These are phyloP conservation scores for Cyclotella distinguenda DNA, from an alignment of 108 stramenopile species.

Conservation along the genomic window DNA sequence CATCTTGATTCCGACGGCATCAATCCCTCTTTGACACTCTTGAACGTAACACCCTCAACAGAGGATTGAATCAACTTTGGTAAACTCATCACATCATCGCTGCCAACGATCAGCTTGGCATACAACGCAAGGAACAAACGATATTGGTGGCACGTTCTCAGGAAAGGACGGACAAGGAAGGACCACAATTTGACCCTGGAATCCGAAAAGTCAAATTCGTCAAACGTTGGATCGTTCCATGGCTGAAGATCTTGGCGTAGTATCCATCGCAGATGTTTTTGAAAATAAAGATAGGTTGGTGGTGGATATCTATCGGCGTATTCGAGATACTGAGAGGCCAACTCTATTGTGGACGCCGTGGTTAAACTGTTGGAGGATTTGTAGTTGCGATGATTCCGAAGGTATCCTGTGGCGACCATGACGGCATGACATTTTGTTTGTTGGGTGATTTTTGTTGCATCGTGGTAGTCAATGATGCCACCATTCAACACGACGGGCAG, in stretches of 20 bases:
- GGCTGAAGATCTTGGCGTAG: slow-evolving; percentile 53
- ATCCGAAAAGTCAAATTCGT: slow-evolving; percentile 30
- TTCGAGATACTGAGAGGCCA: slow-evolving; percentile 57
- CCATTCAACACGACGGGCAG: slow-evolving; percentile 55
- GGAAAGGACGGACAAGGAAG: slow-evolving; percentile 58
- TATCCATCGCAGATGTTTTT: slow-evolving; percentile 65
- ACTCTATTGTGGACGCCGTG: slow-evolving; percentile 6
- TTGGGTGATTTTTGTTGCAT: slow-evolving; percentile 17
- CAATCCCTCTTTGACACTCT: slow-evolving; percentile 35
- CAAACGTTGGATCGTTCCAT: slow-evolving; percentile 23
- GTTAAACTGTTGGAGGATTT: neutral
- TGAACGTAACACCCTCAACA: slow-evolving; percentile 32
- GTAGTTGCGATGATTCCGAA: slow-evolving; percentile 44
- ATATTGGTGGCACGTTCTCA: slow-evolving; percentile 51
- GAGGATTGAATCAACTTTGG: slow-evolving; percentile 11
- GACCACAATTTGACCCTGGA: slow-evolving; percentile 57
- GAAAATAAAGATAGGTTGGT: slow-evolving; percentile 59
- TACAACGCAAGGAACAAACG: slow-evolving; percentile 54
- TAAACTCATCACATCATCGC: neutral
- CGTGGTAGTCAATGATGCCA: slow-evolving; percentile 19
- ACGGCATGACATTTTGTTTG: slow-evolving; percentile 49
- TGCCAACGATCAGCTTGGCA: slow-evolving; percentile 33
- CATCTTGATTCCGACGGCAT: too few species aligned
- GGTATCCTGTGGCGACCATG: slow-evolving; percentile 56
- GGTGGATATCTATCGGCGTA: slow-evolving; percentile 48